Evolutionary conservation across 2,329 filamentous ascomycete genomes (phyloP).

Genomic region (Fusarium chaquense): DNA sequence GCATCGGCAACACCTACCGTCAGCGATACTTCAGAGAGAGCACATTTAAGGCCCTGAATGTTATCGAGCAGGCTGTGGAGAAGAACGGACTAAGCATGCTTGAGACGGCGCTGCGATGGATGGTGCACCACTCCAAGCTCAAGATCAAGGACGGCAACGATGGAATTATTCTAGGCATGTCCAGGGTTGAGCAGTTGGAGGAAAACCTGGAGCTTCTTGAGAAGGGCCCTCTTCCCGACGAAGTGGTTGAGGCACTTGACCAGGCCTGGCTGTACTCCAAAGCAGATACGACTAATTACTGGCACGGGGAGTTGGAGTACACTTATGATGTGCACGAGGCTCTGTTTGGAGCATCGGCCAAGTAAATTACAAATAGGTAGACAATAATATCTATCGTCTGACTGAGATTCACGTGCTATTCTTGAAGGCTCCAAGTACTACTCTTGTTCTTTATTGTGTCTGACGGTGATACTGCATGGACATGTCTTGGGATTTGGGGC

Average conservation of each 20-base stretch:
- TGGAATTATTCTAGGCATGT: slow-evolving; percentile 71
- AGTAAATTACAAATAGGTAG: slow-evolving; percentile 47
- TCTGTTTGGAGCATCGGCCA: slow-evolving; percentile 64
- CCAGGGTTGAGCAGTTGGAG: slow-evolving; percentile 67
- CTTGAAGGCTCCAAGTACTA: background rate
- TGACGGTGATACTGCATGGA: slow-evolving; percentile 23
- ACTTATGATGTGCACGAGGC: slow-evolving; percentile 73
- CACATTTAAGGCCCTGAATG: slow-evolving; percentile 71
- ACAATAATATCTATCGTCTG: slow-evolving; percentile 12
- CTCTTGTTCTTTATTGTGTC: background rate
- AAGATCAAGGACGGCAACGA: slow-evolving; percentile 66
- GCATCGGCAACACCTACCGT: slow-evolving; percentile 69
- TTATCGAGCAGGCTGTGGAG: slow-evolving; percentile 75
- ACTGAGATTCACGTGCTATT: slow-evolving; percentile 15
- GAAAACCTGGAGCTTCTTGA: slow-evolving; percentile 69
- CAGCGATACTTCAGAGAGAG: slow-evolving; percentile 78
- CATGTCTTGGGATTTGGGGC: slow-evolving; percentile 24
- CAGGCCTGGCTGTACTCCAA: slow-evolving; percentile 82
- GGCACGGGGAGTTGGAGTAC: slow-evolving; percentile 73
- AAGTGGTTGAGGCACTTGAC: slow-evolving; percentile 80
- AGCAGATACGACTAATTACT: slow-evolving; percentile 64
- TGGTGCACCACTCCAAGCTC: slow-evolving; percentile 75
- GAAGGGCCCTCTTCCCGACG: slow-evolving; percentile 80
- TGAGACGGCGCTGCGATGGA: slow-evolving; percentile 80
- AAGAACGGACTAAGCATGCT: slow-evolving; percentile 77